Evolutionary conservation across 805 yeast genomes (phyloP).

Genomic region (Candida boleticola): DNA sequence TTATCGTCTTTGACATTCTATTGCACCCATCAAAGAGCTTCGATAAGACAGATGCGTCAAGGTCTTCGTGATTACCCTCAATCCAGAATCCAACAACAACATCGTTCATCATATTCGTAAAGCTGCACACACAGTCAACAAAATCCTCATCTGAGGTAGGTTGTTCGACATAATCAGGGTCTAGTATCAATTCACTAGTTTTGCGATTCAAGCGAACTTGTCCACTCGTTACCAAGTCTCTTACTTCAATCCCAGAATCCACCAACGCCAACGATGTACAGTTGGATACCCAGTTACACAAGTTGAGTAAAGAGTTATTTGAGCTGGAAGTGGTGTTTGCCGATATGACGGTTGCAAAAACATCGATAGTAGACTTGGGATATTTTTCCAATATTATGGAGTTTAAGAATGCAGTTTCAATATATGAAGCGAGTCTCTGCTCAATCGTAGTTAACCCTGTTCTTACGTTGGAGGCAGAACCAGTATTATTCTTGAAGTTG

Average conservation of each 20-base stretch:
- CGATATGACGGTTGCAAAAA: conserved; percentile 69
- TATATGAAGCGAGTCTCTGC: conserved; percentile 49
- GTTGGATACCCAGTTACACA: conserved; percentile 54
- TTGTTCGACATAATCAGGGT: conserved; percentile 13
- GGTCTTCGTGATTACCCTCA: conserved; percentile 27
- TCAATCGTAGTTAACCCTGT: conserved; percentile 37
- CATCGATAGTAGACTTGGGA: conserved; percentile 87
- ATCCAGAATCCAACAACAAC: conserved; percentile 63
- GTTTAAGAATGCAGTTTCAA: conserved; percentile 51
- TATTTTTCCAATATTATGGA: conserved; percentile 64
- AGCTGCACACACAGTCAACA: conserved; percentile 46
- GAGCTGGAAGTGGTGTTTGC: conserved; percentile 22
- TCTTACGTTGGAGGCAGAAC: conserved; percentile 21
- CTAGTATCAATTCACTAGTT: conserved; percentile 14
- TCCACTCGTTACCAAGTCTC: conserved; percentile 74
- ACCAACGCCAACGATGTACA: conserved; percentile 71
- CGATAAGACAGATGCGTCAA: conserved; percentile 21
- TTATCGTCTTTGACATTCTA: conserved; percentile 38
- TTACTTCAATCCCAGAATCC: conserved; percentile 80
- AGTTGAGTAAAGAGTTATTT: conserved; percentile 31
- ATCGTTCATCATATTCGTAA: conserved; percentile 51
- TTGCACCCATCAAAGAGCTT: conserved; percentile 44
- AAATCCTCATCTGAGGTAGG: conserved; percentile 12
- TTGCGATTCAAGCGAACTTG: conserved; percentile 25
- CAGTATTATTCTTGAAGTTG: conserved; percentile 18